phyloP scores from a whole-genome alignment of 345 rosid species.

The Cardamine chenopodiifolia region DNA sequence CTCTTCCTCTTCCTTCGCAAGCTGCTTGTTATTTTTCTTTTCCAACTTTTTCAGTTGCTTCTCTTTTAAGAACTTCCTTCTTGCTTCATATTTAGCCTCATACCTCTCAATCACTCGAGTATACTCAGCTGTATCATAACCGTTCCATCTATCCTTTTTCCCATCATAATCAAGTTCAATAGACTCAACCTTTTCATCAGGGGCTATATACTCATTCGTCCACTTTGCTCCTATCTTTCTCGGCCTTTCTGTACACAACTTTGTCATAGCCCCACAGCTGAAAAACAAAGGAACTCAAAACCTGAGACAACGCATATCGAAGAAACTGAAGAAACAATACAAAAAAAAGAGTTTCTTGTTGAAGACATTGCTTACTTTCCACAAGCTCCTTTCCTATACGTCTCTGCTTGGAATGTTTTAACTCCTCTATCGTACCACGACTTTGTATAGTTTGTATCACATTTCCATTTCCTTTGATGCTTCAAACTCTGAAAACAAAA shows the following conservation, averaged over 20 bases:
- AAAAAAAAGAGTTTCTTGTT: no score
- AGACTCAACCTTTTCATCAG: conserved; percentile 80
- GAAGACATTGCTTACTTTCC: no score
- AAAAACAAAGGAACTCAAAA: conserved; percentile 1
- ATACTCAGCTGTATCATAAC: conserved; percentile 74
- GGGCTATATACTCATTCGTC: conserved; percentile 76
- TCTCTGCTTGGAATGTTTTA: conserved; percentile 66
- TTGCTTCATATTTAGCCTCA: conserved; percentile 80
- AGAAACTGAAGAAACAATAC: no score
- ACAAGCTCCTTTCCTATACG: no score
- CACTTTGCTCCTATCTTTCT: conserved; percentile 72
- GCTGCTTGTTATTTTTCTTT: conserved; percentile 72
- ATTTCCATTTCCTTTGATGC: conserved; percentile 88
- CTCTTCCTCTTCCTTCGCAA: conserved; percentile 47
- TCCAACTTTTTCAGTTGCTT: conserved; percentile 82
- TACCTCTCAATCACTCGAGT: conserved; percentile 68
- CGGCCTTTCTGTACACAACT: conserved; percentile 85
- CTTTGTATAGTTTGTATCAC: conserved; percentile 72
- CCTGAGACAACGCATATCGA: no score
- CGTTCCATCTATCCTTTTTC: conserved; percentile 90
- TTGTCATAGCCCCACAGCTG: conserved; percentile 96
- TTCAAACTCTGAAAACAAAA: conserved; percentile 54
- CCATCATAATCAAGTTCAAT: conserved; percentile 93
- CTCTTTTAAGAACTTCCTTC: conserved; percentile 71
- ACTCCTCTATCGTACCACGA: conserved; percentile 81